Percentiles rank a stretch among this genome's conserved stretches.
phyloP scores from a whole-genome alignment of 2,329 filamentous ascomycete species.

The Microdochium nivale region DNA sequence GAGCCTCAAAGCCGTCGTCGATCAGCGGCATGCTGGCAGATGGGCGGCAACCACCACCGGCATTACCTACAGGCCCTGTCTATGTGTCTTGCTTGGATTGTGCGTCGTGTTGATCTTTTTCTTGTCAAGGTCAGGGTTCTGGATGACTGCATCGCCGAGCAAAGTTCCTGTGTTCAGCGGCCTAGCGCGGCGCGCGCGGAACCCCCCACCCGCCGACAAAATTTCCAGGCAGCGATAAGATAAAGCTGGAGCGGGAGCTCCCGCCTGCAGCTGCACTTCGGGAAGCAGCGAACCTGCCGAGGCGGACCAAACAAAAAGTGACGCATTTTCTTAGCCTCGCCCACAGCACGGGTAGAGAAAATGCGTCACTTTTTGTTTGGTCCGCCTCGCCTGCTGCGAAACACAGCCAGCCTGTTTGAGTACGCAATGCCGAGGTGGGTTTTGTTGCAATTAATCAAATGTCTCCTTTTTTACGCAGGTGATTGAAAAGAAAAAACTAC shows the following conservation, averaged over 20 bases:
- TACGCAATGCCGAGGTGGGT: too few species aligned
- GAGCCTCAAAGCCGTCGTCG: slow-evolving; percentile 58
- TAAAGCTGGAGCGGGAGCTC: background rate
- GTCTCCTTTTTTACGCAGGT: too few species aligned
- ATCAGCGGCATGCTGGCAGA: slow-evolving; percentile 38
- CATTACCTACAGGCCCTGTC: background rate
- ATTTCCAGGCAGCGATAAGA: slow-evolving; percentile 1
- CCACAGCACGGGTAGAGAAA: too few species aligned
- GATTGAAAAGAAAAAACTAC: too few species aligned
- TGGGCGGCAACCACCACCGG: background rate
- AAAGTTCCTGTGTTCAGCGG: background rate
- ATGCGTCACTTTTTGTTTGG: too few species aligned
- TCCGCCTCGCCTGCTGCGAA: too few species aligned
- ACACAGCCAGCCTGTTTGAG: too few species aligned
- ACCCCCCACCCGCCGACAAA: background rate
- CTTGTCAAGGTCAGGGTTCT: background rate
- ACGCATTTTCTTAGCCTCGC: too few species aligned
- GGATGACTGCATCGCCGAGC: background rate
- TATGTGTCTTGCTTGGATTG: background rate
- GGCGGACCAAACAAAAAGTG: too few species aligned
- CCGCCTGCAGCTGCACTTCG: too few species aligned
- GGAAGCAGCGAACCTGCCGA: too few species aligned
- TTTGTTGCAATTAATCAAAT: too few species aligned
- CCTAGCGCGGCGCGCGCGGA: background rate
- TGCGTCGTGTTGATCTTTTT: background rate